Base-by-base conservation (phyloP, 208 protist species). In the Trypanosoma scelopori region DNA sequence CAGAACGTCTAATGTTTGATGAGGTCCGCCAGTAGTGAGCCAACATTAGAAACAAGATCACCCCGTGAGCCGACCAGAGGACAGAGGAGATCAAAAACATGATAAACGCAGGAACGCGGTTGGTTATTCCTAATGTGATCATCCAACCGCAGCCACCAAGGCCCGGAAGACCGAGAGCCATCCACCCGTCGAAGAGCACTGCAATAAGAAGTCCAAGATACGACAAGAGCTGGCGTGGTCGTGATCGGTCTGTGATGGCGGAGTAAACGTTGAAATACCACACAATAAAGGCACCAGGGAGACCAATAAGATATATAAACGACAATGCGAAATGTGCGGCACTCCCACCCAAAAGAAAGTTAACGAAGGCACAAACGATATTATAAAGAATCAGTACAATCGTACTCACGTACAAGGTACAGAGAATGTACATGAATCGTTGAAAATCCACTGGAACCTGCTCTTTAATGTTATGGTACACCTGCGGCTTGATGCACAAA, bases 251-350 rank as follows among this genome's bases (percentile, higher is more conserved):
- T 6, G 69, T 61, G 1, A 77, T 74, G 18, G 78, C 81, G 55
- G 55, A 76, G 71, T 94, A 94, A 1, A 76, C 71, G 62, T 90
- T 92, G 75, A 85, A 94, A 70, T 94, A 94, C 89, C 89, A 94
- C 22, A 80, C 15, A 51, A 92, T 76, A 75, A 81, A 94, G 27
- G 77, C 85, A 3, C 89, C 89, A 47, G 89, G 89, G 48, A 94
- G 57, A 25, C 89, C 89, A 13, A 94, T 55, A 23, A 94, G 71
- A 49, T 92, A 94, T 12, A 94, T 51, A 55, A 92, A 94, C 0
- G 89, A 94, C n/a, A 94, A 56, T 4, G 77, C 85, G 76, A 94
- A 92, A 25, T 91, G 83, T 28, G 83, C 37, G 20, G 65, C 67
- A 49, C 55, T 83, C 23, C 81, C 84, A 28, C 74, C 73, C 27